Evolutionary conservation across 257 asterid species (phyloP), one percentile per base, ranked within the genome.

Genomic region (Schizonepeta tenuifolia): DNA sequence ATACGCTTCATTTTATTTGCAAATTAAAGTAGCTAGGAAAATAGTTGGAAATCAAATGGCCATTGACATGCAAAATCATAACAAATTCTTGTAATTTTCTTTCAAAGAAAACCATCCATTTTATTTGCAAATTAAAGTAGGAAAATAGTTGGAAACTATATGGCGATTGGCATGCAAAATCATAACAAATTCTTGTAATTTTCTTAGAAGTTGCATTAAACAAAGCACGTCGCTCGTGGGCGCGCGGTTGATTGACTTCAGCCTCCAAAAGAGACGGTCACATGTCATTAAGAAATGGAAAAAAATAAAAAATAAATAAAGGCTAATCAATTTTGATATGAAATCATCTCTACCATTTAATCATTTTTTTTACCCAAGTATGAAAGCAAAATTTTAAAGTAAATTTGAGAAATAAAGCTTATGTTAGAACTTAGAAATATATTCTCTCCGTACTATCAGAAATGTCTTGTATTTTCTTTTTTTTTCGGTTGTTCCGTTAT

Each of bases 211-310:
- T 50, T 17, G 57, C 57, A 50, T 17, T 18, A 18, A n/a, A 47
- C 12, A 7, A 17, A 18, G 12, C 26, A 50, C 26, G 57, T 50
- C 26, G 57, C 12, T 17, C 5, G 57, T 50, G 57, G 57, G 10
- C n/a, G n/a, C n/a, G n/a, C 26, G 6, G 54, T 14, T 64, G 17
- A 64, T 40, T 40, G 49, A 64, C 26, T 40, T 38, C 31, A 40
- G 58, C 75, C 67, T 40, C 75, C 75, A 70, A 41, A 70, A 40
- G 28, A n/a, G 74, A 70, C 66, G 28, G 9, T 18, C 18, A 10
- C 22, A 38, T 38, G 2, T 8, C 22, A 40, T 38, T 12, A 12
- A 58, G 28, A 21, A 35, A 59, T 5, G 33, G 4, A 9, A 13
- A 3, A 11, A 41, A 41, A n/a, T n/a, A n/a, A n/a, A n/a, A n/a